phyloP scores from a whole-genome alignment of 2,329 filamentous ascomycete species.

The Lachnellula hyalina region DNA sequence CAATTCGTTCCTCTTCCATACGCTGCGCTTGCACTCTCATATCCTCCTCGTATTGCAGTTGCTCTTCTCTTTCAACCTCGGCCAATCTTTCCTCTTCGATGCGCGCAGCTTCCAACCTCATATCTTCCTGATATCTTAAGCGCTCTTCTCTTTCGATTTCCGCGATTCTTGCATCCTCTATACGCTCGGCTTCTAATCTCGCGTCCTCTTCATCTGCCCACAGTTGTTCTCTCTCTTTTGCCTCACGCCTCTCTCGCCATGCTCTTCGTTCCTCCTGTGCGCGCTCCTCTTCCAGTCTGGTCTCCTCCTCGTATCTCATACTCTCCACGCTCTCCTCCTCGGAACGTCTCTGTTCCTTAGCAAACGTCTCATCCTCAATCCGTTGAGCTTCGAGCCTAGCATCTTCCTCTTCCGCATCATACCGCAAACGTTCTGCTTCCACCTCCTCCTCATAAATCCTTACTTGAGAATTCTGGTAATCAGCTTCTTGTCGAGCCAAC shows the following conservation, averaged over 20 bases:
- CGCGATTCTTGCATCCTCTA: neutral
- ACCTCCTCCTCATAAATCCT: neutral
- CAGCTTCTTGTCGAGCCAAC: neutral
- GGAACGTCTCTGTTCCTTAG: neutral
- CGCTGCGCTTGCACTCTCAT: no score
- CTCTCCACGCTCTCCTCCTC: neutral
- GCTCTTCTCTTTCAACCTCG: neutral
- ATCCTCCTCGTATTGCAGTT: neutral
- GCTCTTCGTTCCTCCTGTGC: neutral
- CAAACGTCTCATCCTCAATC: neutral
- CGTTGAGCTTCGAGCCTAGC: neutral
- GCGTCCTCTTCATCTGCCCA: neutral
- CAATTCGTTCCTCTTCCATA: no score
- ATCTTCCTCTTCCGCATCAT: slow-evolving; percentile 2
- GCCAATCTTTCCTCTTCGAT: neutral
- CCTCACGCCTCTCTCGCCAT: neutral
- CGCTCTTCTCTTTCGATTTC: neutral
- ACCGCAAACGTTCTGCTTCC: neutral
- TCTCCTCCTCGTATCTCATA: neutral
- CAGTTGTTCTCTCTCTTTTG: neutral
- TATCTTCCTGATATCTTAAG: neutral
- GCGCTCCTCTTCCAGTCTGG: neutral
- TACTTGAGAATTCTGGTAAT: neutral
- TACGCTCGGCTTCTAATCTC: neutral
- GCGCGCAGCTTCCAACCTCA: neutral